Percentiles rank a stretch among this genome's conserved stretches.
phyloP scores from a whole-genome alignment of 192 early-diverging fungal genomes.

The Phlyctochytrium arcticum region DNA sequence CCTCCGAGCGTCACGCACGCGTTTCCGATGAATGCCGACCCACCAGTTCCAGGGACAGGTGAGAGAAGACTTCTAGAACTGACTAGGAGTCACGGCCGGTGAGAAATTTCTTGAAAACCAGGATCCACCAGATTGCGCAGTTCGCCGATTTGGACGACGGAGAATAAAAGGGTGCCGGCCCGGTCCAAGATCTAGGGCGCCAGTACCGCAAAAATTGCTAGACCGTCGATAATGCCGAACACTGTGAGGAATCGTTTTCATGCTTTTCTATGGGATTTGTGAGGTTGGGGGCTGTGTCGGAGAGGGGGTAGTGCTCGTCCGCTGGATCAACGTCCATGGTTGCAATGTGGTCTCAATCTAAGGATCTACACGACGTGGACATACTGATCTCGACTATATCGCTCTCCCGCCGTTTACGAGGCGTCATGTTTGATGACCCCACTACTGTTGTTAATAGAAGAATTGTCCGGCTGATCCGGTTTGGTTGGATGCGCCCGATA shows the following conservation, averaged over 20 bases:
- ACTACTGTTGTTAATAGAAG: not conserved
- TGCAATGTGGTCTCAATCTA: not conserved
- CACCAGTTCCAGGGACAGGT: not conserved
- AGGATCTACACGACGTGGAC: not conserved
- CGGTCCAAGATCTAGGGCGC: constrained; percentile 9
- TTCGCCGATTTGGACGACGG: constrained; percentile 4
- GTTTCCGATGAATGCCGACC: constrained; percentile 7
- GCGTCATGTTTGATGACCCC: not conserved
- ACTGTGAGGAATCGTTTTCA: not conserved
- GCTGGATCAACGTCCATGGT: not conserved
- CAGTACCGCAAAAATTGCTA: not conserved
- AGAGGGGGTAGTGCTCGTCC: not conserved
- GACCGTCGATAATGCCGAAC: not conserved
- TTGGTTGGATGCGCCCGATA: not conserved
- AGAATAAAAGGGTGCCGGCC: not conserved
- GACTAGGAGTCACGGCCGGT: constrained; percentile 7
- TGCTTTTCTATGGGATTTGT: no score
- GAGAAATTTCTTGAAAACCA: constrained; percentile 9
- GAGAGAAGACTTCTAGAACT: no score
- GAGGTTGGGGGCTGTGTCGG: no score
- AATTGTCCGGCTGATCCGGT: constrained; percentile 16
- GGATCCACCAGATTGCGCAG: constrained; percentile 3
- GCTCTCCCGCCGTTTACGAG: not conserved
- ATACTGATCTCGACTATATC: not conserved
- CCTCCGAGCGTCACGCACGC: not conserved